Base-by-base conservation (phyloP, 1,284 basidiomycete species). In the Cerioporus squamosus region DNA sequence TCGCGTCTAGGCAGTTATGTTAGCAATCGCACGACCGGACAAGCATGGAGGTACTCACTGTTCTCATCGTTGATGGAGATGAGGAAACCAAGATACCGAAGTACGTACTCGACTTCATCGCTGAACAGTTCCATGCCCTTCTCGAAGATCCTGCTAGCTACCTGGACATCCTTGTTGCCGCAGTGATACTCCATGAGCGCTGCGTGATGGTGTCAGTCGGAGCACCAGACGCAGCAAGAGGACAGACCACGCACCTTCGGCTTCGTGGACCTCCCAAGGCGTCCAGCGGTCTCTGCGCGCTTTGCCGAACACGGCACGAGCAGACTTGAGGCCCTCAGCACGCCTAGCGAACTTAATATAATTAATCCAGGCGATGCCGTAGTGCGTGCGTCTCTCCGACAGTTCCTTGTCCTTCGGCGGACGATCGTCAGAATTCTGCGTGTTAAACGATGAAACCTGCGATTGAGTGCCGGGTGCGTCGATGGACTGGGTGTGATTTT, bases 111-210 rank as follows among this genome's bases (percentile, higher is more conserved):
- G 22, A 90, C 85, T 64, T 98, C 93, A 26, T 91, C 86, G 5
- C 86, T 84, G 72, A 94, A 98, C 5, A 82, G 77, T 70, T 95
- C 94, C 70, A 97, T 77, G n/a, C 95, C 97, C 61, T 94, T 88
- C 73, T 98, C 95, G 70, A 98, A 98, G 60, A 99, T 97, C 55
- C 94, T 87, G 49, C 88, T 93, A 0, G 96, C 94, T 20, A 98
- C 90, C 7, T 82, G 81, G 38, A 88, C 81, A 47, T 95, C 94
- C 70, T 95, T 94, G 59, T 90, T 95, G 29, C 58, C 63, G 73
- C 90, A 92, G 74, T 98, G 94, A 72, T 98, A 98, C 74, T 99
- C 97, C 86, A 97, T 94, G 67, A 97, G 74, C 0, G 97, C 97
- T 93, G 71, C 57, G 59, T 42, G 45, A 18, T 54, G 60, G 33